These are phyloP conservation scores for Raffaelea deltoideospora DNA, from an alignment of 2,329 filamentous ascomycete species.

Conservation along the genomic window DNA sequence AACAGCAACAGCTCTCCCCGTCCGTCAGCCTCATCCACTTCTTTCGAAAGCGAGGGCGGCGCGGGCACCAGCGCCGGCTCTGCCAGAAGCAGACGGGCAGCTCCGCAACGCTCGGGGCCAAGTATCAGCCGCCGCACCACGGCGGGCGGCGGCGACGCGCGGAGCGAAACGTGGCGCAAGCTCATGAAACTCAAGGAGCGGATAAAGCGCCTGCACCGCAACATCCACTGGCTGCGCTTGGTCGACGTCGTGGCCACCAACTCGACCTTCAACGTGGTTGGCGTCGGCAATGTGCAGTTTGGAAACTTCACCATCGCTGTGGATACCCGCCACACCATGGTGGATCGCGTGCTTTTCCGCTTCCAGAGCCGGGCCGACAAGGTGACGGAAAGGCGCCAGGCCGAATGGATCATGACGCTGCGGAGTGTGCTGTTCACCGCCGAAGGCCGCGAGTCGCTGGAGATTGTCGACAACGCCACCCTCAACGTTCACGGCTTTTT, in stretches of 20 bases:
- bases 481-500: conserved; percentile 86
- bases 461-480: conserved; percentile 75
- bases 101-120: background rate
- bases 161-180: conserved; percentile 66
- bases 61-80: background rate
- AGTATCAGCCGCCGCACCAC: conserved; percentile 14
- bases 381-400: conserved; percentile 48
- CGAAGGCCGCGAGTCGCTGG: conserved; percentile 68
- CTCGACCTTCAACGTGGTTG: conserved; percentile 59
- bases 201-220: conserved; percentile 72
- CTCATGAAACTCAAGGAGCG: conserved; percentile 68
- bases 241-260: conserved; percentile 79
- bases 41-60: background rate
- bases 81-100: background rate
- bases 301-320: conserved; percentile 75
- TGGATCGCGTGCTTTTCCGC: conserved; percentile 80
- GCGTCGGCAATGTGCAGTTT: conserved; percentile 73
- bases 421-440: conserved; percentile 81
- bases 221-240: conserved; percentile 77
- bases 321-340: conserved; percentile 81
- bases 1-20: background rate
- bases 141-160: conserved; percentile 20
- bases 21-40: no score
- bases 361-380: conserved; percentile 55
- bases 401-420: conserved; percentile 84